phyloP scores from a whole-genome alignment of 352 stramenopile species.

The Poterioochromonas sp. region DNA sequence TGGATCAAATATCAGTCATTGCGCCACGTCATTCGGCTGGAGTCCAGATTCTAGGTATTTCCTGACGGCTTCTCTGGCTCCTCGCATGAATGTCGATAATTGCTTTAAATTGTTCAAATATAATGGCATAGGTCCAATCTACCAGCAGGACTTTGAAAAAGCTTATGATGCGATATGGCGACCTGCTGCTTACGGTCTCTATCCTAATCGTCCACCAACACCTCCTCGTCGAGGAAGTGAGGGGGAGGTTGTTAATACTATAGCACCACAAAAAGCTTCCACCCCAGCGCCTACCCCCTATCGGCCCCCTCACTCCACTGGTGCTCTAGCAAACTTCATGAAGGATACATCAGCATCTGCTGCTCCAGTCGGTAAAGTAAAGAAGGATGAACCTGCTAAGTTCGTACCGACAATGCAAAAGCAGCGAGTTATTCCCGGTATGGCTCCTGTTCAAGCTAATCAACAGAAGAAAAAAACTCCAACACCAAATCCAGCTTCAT shows the following conservation, averaged over 20 bases:
- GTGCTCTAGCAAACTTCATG: constrained; percentile 72
- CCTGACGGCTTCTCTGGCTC: constrained; percentile 85
- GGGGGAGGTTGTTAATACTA: not conserved
- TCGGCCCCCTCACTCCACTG: constrained; percentile 67
- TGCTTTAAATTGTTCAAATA: constrained; percentile 87
- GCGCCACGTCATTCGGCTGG: constrained; percentile 70
- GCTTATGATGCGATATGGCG: constrained; percentile 74
- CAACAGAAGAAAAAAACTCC: constrained; percentile 41
- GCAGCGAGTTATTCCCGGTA: constrained; percentile 27
- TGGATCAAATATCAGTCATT: constrained; percentile 51
- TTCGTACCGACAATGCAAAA: constrained; percentile 12
- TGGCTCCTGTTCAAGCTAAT: constrained; percentile 39
- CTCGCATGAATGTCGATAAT: constrained; percentile 97
- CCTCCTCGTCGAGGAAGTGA: constrained; percentile 58
- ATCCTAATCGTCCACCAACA: constrained; percentile 72
- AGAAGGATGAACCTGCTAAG: constrained; percentile 34
- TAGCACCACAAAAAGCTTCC: not conserved
- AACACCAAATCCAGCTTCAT: constrained; percentile 2
- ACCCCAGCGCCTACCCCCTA: constrained; percentile 48
- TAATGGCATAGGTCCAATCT: constrained; percentile 75
- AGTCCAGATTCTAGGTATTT: constrained; percentile 88
- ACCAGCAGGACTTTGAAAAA: not conserved
- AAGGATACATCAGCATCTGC: constrained; percentile 59
- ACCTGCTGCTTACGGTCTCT: constrained; percentile 59
- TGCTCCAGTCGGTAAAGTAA: constrained; percentile 43